Evolutionary conservation across 306 rosid genomes (phyloP), one percentile per base, ranked within the genome.

Genomic region (Rosa chinensis): DNA sequence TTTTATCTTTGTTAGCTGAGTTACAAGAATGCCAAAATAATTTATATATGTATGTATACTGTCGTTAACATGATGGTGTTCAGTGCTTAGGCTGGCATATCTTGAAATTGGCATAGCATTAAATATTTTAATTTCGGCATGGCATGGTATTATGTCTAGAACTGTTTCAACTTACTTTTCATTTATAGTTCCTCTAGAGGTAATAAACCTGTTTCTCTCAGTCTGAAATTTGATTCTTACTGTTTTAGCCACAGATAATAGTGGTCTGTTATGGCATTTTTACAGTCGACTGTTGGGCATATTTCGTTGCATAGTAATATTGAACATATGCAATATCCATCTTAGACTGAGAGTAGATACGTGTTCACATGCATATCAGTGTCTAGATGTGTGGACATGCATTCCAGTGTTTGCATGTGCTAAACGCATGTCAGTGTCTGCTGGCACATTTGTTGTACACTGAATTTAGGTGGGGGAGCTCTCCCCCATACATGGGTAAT

Each of bases 1-100:
- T 70, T 76, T 66, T 35, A 35, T 39, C 12, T 64, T 56, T 48
- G 43, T 74, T 32, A 83, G 42, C 32, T 59, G 75, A 58, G 44
- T 61, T 50, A 21, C 72, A 39, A 64, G 63, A 73, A 40, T 58
- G 67, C 67, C 42, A 66, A 45, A 73, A 48, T 58, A 48, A 43
- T 56, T 45, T n/a, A 13, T n/a, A 10, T 18, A 43, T 44, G 32
- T 12, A 23, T 58, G 35, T 58, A 9, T 20, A 58, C 5, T 49
- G 5, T 58, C 0, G 6, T 37, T 16, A n/a, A 21, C 42, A 59
- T 48, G 59, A 10, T 0, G 11, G 23, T 49, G 58, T 63, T 8
- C 66, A 71, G 12, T 52, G 74, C 28, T 49, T 64, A 20, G 55
- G 55, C n/a, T 76, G 42, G 39, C 72, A 40, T 59, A 21, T 12